Base-by-base conservation (phyloP, 305 asterid genomes). In the Fraxinus albicans region DNA sequence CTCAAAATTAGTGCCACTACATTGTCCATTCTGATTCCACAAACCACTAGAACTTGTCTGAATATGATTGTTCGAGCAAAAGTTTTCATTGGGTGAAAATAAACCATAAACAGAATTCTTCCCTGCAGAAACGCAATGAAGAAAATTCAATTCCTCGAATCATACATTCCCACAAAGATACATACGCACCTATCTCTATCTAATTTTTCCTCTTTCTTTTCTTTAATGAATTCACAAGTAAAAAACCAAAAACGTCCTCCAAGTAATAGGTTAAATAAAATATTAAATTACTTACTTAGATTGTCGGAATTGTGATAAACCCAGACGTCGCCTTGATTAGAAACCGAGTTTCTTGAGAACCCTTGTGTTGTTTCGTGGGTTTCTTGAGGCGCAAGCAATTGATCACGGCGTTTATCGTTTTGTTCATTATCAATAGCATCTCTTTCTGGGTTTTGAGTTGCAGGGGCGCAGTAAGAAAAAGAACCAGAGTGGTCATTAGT, bases 291-390 rank as follows among this genome's bases (percentile, higher is more conserved):
- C 42, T 25, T 77, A 84, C 87, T 82, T 29, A 6, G 33, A 73
- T 35, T 44, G 23, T 4, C 17, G 5, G 73, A 82, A 44, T 6
- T 9, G 38, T 9, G 69, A 44, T 21, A 29, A 76, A 60, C 81
- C 84, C 65, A 84, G 72, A 84, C 17, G n/a, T 33, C 35, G 23
- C n/a, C 33, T 13, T 50, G 69, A 77, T 38, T 36, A 80, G 73
- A 33, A 67, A 35, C 84, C 10, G 81, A 23, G 19, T 65, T 67
- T 82, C 9, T 47, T 44, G 73, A 29, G 27, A 44, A 6, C 17
- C 67, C 8, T 73, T 4, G 44, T 0, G 27, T 33, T 25, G 65
- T 34, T 19, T 13, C 25, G 19, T 19, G 73, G 23, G 19, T 55
- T 76, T 84, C 69, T 29, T 47, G 78, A 25, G 36, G 65, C 72